A percentile compares a stretch with the other conserved stretches of the same genome.
Conservation (phyloP, 1,284 basidiomycete genomes). For the Ustanciosporium gigantosporum region DNA sequence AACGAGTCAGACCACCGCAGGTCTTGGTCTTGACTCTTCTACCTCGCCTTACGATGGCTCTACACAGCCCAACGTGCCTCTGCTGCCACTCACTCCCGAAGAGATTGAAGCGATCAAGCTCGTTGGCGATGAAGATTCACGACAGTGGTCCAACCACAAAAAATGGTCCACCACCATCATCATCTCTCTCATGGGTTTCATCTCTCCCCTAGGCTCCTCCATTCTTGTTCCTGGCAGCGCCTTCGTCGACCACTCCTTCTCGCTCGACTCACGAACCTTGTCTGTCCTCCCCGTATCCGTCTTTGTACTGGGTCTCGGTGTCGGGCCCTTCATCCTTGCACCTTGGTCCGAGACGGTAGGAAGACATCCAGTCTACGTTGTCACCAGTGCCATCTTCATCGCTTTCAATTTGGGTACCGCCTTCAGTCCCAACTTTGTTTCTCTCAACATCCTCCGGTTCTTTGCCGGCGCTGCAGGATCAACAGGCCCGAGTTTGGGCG, state of each 20-base stretch:
- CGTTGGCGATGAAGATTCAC: conserved; percentile 25
- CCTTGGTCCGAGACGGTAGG: conserved; percentile 64
- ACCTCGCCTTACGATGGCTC: no score
- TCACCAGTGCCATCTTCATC: conserved; percentile 52
- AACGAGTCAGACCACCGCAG: no score
- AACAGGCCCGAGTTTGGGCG: conserved; percentile 49
- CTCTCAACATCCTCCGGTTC: conserved; percentile 39
- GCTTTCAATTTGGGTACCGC: conserved; percentile 60
- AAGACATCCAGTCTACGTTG: conserved; percentile 62
- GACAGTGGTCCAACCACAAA: conserved; percentile 15
- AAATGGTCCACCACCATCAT: conserved; percentile 48
- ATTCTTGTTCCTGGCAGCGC: conserved; percentile 44
- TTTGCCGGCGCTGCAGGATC: conserved; percentile 47
- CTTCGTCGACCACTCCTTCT: conserved; percentile 30
- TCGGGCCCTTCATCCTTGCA: conserved; percentile 64
- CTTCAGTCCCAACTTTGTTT: conserved; percentile 55
- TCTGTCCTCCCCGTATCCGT: conserved; percentile 45
- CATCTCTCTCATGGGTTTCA: conserved; percentile 55
- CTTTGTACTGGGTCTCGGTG: conserved; percentile 48
- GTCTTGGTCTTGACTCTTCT: no score
- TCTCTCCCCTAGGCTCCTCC: conserved; percentile 52
- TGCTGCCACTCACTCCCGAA: conserved; percentile 12
- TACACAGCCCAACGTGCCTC: no score
- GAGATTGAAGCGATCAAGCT: conserved; percentile 22
- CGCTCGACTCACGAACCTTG: conserved; percentile 25